Percentiles rank a stretch among this genome's conserved stretches.
These are phyloP conservation scores for Apiospora marii DNA, from an alignment of 2,329 filamentous ascomycete genomes.

Conservation along the genomic window DNA sequence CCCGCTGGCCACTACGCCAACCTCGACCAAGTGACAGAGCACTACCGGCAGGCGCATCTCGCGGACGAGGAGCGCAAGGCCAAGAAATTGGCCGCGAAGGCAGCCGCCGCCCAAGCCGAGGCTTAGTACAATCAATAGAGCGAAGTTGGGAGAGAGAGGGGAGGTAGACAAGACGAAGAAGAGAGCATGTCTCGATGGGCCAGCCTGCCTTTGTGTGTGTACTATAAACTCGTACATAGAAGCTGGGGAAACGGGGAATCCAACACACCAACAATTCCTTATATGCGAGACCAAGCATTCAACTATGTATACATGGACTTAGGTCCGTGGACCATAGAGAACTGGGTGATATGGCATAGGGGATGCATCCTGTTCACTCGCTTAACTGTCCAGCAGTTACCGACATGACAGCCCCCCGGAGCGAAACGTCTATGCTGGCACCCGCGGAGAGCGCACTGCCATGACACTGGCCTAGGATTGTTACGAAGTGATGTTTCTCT, in stretches of 20 bases:
- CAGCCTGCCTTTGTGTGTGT: slow-evolving; percentile 5
- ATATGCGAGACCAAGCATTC: background rate
- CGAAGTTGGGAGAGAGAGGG: background rate
- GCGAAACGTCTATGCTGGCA: too few species aligned
- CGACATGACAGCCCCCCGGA: too few species aligned
- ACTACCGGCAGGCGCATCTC: slow-evolving; percentile 62
- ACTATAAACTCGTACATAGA: slow-evolving; percentile 13
- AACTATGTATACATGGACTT: background rate
- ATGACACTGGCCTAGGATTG: too few species aligned
- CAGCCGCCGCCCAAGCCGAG: slow-evolving; percentile 25
- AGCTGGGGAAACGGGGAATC: background rate
- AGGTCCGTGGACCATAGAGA: background rate
- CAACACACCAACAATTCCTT: background rate
- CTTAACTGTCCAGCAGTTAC: background rate
- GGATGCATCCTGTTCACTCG: background rate
- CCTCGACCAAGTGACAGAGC: slow-evolving; percentile 63
- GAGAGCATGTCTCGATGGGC: background rate
- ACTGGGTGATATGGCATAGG: background rate
- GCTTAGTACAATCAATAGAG: slow-evolving; percentile 22
- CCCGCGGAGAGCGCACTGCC: too few species aligned
- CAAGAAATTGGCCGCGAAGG: slow-evolving; percentile 53
- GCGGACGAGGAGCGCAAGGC: slow-evolving; percentile 64
- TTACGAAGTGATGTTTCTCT: too few species aligned
- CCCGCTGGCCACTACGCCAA: slow-evolving; percentile 63
- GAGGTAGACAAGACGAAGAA: background rate